Evolutionary conservation across 345 rosid genomes (phyloP), one percentile per base, ranked within the genome.

Genomic region (Microthlaspi erraticum): DNA sequence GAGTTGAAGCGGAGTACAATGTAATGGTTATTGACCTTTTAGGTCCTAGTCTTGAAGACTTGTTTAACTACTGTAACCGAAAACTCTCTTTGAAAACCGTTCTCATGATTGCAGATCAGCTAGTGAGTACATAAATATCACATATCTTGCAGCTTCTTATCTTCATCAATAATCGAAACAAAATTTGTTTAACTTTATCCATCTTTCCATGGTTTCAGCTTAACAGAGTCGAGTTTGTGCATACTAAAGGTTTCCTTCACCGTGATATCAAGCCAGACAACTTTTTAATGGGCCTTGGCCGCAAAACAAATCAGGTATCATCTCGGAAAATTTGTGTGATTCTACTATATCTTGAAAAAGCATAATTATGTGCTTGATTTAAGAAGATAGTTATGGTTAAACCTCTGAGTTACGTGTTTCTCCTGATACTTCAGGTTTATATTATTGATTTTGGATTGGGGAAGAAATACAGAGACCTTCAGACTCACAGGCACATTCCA

Each of bases 41-140:
- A 68, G 95, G 95, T 64, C 95, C 95, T 34, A 89, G 95, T 79
- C 81, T 89, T 80, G 95, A 89, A 82, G 95, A 89, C 72, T 59
- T 89, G 60, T 89, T 89, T 81, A 89, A 87, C 77, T 89, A 81
- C 52, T 87, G 95, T 76, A 81, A 79, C 67, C 73, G 92, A 71
- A 87, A 89, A 70, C 79, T 89, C 19, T 70, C 95, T 31, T 77
- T 87, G 72, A 89, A 87, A 84, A 81, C 95, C 10, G 92, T 89
- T n/a, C 72, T 89, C 67, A 87, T 89, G 95, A 84, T 89, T 49
- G 95, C 92, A 0, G 95, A 89, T 66, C 95, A 89, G 56, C 70
- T 89, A 34, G 95, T 86, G 67, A 81, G 88, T 73, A 33, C 26
- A 23, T 23, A 4, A 23, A 23, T 36, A 37, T 16, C 41, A 29